Percentiles rank a stretch among this genome's conserved stretches.
Conservation (phyloP, 139 green algal species). For the Coelastrella sp. region DNA sequence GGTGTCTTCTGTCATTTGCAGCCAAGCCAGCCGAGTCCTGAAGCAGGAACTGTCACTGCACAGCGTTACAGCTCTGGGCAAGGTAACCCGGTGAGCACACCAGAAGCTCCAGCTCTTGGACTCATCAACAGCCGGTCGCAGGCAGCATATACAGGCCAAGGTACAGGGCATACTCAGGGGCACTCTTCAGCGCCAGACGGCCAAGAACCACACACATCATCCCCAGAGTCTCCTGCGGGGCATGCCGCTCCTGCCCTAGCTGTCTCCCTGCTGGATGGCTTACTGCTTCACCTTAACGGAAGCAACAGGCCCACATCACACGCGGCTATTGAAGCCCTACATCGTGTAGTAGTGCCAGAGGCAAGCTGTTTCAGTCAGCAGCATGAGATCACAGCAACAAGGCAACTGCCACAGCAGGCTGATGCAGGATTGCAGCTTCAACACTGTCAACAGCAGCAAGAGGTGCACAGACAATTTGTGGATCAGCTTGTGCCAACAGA, state of each 20-base stretch:
- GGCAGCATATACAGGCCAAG: neutral
- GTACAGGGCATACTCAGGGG: neutral
- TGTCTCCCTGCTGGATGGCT: conserved; percentile 1
- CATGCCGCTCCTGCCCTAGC: neutral
- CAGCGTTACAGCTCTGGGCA: neutral
- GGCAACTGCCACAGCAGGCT: neutral
- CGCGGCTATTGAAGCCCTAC: conserved; percentile 4
- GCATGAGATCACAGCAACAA: neutral
- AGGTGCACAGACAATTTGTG: neutral
- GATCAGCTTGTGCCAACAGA: too few species aligned
- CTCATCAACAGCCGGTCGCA: neutral
- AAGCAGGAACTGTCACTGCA: neutral
- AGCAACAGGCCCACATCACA: conserved; percentile 19
- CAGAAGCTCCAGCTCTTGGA: neutral
- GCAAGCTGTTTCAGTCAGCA: neutral
- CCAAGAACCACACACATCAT: neutral
- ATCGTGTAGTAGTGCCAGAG: neutral
- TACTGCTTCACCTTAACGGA: conserved; percentile 17
- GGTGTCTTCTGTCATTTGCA: neutral
- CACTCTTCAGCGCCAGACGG: neutral
- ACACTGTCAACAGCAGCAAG: neutral
- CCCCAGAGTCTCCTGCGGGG: neutral
- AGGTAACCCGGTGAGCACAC: neutral
- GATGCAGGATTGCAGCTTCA: neutral
- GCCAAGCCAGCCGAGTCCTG: neutral